Base-by-base conservation (phyloP, 306 rosid genomes). In the Bauhinia variegata region DNA sequence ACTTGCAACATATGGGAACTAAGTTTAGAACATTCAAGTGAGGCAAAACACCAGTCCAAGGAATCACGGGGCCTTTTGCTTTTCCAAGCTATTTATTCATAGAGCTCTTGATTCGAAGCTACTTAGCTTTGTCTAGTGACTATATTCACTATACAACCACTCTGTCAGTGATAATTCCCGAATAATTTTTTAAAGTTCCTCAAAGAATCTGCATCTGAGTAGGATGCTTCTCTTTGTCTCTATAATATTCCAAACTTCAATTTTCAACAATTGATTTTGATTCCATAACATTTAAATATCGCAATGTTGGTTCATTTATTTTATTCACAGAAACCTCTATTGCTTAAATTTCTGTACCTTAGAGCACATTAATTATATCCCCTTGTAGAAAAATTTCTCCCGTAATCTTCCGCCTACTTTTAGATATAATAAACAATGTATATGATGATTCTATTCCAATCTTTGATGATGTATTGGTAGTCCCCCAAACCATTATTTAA, bases 401-500 rank as follows among this genome's bases (percentile, higher is more conserved):
- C 2, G 28, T 73, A 68, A 77, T 82, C 76, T 68, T 78, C 41
- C 64, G 44, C 51, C 52, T 67, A 65, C 69, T 33, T 65, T 69
- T 53, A 66, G 71, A 76, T 80, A 66, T 53, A 54, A 67, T 78
- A 82, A 79, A 74, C 59, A 67, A 83, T 60, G 11, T n/a, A 61
- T 71, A 41, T 79, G 83, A 81, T 80, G 91, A 81, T 87, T 89
- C 96, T 76, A 87, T 87, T 81, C 89, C 80, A 34, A 70, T 81
- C 74, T 82, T 64, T 65, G 67, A 79, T 74, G 75, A 77, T 23
- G 67, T 31, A 65, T 63, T 68, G 71, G 74, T 74, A 63, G 54
- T 67, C 41, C 56, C 11, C 78, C 56, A 6, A 3, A 8, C 18
- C 55, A 36, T 41, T 67, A 50, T 65, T 64, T 68, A 59, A 75